phyloP scores from a whole-genome alignment of 805 yeast species.

The Teunomyces kruisii region DNA sequence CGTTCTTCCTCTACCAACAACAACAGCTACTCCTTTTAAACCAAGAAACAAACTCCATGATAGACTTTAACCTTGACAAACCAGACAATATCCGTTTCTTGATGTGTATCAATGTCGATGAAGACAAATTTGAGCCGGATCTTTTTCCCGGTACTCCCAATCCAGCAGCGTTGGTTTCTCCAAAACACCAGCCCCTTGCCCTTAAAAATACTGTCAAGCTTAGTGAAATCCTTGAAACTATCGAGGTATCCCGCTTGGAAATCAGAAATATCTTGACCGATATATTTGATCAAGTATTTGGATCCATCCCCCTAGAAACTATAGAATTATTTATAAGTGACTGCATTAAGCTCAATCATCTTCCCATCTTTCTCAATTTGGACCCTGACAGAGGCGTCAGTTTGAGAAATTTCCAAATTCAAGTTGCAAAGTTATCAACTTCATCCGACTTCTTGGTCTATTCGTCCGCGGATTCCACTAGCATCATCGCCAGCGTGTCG shows the following conservation, averaged over 20 bases:
- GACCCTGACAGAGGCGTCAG: conserved; percentile 76
- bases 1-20: conserved; percentile 39
- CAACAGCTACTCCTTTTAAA: conserved; percentile 12
- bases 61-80: conserved; percentile 13
- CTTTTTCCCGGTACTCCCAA: neutral
- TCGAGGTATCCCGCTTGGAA: conserved; percentile 43
- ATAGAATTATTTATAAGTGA: conserved; percentile 37
- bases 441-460: conserved; percentile 79
- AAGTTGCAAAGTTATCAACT: conserved; percentile 74
- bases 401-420: conserved; percentile 82
- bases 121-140: conserved; percentile 4
- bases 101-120: conserved; percentile 33
- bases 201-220: conserved; percentile 57
- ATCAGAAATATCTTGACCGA: conserved; percentile 21
- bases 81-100: conserved; percentile 36
- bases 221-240: conserved; percentile 51
- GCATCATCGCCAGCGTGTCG: conserved; percentile 21
- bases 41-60: neutral
- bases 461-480: conserved; percentile 12
- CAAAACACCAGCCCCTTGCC: neutral
- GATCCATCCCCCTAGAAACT: conserved; percentile 13
- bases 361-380: conserved; percentile 56
- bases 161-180: neutral
- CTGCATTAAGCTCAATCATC: conserved; percentile 39
- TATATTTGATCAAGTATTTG: conserved; percentile 15